These are phyloP conservation scores for Cruciata laevipes DNA, from an alignment of 257 asterid species.

Conservation along the genomic window DNA sequence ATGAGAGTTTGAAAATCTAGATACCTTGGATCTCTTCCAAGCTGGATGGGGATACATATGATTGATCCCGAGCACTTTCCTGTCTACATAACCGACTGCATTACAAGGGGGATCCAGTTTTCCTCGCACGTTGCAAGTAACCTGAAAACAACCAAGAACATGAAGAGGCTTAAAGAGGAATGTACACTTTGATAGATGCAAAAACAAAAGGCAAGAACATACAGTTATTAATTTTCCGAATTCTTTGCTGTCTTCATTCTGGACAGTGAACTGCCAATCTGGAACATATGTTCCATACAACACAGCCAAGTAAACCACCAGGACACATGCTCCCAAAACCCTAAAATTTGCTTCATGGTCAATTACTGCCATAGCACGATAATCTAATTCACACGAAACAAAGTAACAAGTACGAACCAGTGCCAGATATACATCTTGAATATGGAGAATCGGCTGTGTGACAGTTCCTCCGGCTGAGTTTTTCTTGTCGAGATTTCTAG, in stretches of 20 bases:
- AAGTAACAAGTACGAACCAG: constrained; percentile 36
- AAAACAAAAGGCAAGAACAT: constrained; percentile 18
- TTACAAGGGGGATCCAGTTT: constrained; percentile 65
- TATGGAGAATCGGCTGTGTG: constrained; percentile 37
- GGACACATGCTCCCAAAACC: constrained; percentile 44
- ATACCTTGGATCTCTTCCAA: constrained; percentile 70
- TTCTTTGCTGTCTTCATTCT: constrained; percentile 38
- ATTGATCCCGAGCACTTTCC: constrained; percentile 58
- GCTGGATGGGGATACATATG: constrained; percentile 72
- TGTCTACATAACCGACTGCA: constrained; percentile 70
- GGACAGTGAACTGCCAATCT: constrained; percentile 59
- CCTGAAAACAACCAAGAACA: constrained; percentile 25
- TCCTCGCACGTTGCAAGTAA: constrained; percentile 55
- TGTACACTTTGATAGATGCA: not conserved
- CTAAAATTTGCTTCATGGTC: constrained; percentile 23
- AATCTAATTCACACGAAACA: not conserved
- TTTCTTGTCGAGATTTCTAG: constrained; percentile 43
- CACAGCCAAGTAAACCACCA: constrained; percentile 46
- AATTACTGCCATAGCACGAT: too few species aligned
- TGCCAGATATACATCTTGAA: constrained; percentile 54
- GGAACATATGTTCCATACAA: constrained; percentile 60
- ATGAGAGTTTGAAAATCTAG: constrained; percentile 3
- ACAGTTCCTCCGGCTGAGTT: constrained; percentile 21
- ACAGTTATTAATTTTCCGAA: constrained; percentile 53
- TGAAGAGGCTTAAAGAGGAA: not conserved